These are phyloP conservation scores for Pseudogymnoascus pannorum DNA, from an alignment of 2,329 filamentous ascomycete species.

Conservation along the genomic window DNA sequence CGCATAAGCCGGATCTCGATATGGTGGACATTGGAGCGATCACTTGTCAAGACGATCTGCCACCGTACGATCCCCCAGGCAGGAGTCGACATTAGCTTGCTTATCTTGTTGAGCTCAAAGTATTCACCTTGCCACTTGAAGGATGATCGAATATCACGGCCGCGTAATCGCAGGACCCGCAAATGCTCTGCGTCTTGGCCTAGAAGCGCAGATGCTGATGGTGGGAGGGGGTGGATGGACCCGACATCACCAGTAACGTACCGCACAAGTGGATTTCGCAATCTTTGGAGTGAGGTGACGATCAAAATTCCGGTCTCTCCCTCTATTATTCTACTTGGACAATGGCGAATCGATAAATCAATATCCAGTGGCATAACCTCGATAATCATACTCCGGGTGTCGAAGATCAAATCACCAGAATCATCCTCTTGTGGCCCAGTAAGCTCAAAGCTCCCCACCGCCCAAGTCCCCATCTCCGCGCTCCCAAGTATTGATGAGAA, in stretches of 20 bases:
- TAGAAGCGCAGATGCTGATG: background rate
- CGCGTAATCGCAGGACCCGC: background rate
- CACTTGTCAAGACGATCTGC: background rate
- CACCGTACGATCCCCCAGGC: background rate
- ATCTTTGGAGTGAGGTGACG: background rate
- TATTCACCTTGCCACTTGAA: background rate
- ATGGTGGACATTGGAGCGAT: background rate
- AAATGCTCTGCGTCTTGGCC: background rate
- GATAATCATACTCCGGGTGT: background rate
- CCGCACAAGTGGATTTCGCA: background rate
- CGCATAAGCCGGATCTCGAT: background rate
- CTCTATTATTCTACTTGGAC: background rate
- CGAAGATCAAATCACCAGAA: background rate
- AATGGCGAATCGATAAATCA: background rate
- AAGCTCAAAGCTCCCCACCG: background rate
- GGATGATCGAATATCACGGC: background rate
- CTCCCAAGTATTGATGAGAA: background rate
- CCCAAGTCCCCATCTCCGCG: constrained; percentile 6
- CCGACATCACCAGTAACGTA: background rate
- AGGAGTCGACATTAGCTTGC: background rate
- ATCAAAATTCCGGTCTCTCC: background rate
- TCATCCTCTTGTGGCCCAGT: background rate
- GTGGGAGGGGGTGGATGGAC: background rate
- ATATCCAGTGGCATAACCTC: constrained; percentile 1
- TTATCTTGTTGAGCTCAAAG: background rate